Percentiles rank a stretch among this genome's conserved stretches.
Conservation (phyloP, 805 yeast genomes). For the Teunomyces funiuensis region DNA sequence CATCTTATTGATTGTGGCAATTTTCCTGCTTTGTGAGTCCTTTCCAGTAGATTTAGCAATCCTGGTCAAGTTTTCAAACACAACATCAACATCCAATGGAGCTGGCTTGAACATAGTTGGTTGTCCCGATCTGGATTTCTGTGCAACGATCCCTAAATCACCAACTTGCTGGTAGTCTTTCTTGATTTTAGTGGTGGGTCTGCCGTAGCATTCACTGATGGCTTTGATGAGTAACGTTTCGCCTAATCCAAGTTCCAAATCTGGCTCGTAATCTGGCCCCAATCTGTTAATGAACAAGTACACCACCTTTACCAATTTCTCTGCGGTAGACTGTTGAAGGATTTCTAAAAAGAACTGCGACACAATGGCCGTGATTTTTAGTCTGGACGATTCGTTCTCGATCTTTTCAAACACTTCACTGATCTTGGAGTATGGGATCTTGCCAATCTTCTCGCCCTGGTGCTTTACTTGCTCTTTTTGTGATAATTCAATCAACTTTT, state of each 20-base stretch:
- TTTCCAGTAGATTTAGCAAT: constrained; percentile 80
- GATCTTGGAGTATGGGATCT: constrained; percentile 39
- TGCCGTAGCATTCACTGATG: constrained; percentile 85
- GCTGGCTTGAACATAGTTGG: constrained; percentile 92
- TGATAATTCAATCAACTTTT: constrained; percentile 13
- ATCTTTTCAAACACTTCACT: constrained; percentile 72
- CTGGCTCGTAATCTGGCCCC: constrained; percentile 93
- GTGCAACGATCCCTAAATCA: constrained; percentile 88
- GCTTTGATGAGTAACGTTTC: constrained; percentile 88
- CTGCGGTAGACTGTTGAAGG: constrained; percentile 43
- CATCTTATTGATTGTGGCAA: constrained; percentile 76
- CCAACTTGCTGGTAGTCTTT: constrained; percentile 77
- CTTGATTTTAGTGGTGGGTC: constrained; percentile 68
- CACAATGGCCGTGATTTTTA: constrained; percentile 75
- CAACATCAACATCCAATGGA: constrained; percentile 69
- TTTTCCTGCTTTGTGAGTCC: constrained; percentile 77
- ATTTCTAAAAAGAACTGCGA: constrained; percentile 71
- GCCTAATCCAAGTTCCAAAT: constrained; percentile 89
- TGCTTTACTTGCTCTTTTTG: constrained; percentile 13
- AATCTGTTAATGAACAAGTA: constrained; percentile 84
- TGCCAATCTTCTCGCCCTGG: constrained; percentile 9
- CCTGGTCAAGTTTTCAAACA: constrained; percentile 68
- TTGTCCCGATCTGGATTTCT: constrained; percentile 77
- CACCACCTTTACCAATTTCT: constrained; percentile 65
- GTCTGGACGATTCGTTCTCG: constrained; percentile 78